phyloP scores from a whole-genome alignment of 2,329 filamentous ascomycete species.

The Fusarium verticillioides region DNA sequence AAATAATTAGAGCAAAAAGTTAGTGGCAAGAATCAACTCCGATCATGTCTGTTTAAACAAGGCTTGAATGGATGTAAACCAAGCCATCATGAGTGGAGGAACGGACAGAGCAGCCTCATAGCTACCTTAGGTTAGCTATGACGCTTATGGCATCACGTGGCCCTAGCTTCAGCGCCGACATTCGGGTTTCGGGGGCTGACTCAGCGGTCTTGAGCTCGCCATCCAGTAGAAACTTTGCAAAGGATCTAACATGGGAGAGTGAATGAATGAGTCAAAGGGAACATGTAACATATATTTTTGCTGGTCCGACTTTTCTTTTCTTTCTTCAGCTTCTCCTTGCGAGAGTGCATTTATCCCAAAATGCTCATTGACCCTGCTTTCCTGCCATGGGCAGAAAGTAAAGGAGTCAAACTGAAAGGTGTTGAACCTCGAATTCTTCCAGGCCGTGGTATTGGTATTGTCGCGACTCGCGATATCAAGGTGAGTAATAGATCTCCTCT shows the following conservation, averaged over 20 bases:
- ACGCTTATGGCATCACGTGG: slow-evolving; percentile 31
- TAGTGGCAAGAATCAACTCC: not conserved
- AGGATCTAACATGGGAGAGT: not conserved
- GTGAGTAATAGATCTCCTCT: slow-evolving; percentile 53
- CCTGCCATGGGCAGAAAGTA: slow-evolving; percentile 72
- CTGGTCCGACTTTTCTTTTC: no score
- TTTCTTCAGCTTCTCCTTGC: not conserved
- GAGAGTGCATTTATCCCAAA: not conserved
- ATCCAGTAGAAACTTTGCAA: slow-evolving; percentile 29
- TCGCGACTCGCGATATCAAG: slow-evolving; percentile 74
- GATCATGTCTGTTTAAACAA: not conserved
- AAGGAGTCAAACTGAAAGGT: slow-evolving; percentile 58
- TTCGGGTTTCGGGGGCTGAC: slow-evolving; percentile 9
- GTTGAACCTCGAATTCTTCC: slow-evolving; percentile 74
- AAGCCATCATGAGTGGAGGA: slow-evolving; percentile 16
- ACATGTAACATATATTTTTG: not conserved
- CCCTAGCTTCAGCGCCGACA: not conserved
- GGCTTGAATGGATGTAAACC: not conserved
- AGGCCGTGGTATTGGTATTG: slow-evolving; percentile 80
- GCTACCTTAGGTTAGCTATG: slow-evolving; percentile 15
- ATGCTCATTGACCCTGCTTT: slow-evolving; percentile 53
- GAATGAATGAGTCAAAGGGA: slow-evolving; percentile 22
- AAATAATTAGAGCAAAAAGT: not conserved
- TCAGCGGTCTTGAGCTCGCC: slow-evolving; percentile 19
- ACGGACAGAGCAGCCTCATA: not conserved